Conservation (phyloP, 257 asterid genomes). For the Echium plantagineum region DNA sequence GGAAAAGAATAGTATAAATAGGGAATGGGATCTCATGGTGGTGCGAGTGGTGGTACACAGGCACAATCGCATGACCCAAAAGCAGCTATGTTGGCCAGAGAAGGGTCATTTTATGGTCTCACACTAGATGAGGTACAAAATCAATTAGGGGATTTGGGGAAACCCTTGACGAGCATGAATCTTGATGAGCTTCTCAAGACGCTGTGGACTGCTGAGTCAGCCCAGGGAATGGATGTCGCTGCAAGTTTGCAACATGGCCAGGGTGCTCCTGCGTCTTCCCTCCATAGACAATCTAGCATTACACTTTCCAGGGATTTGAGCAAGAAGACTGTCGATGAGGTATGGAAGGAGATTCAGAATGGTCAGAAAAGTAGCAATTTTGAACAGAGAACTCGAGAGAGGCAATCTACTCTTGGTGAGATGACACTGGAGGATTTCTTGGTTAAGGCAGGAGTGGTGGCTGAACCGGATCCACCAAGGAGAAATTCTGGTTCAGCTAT, state of each 20-base stretch:
- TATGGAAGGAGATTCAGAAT: conserved; percentile 83
- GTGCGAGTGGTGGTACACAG: conserved; percentile 31
- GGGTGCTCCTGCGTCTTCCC: conserved; percentile 16
- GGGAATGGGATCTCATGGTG: conserved; percentile 75
- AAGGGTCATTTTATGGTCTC: conserved; percentile 73
- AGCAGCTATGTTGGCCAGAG: conserved; percentile 36
- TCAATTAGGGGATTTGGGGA: conserved; percentile 71
- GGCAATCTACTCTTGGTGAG: conserved; percentile 57
- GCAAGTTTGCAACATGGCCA: conserved; percentile 20
- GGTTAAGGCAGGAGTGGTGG: conserved; percentile 89
- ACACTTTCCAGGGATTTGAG: conserved; percentile 57
- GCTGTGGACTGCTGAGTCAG: conserved; percentile 55
- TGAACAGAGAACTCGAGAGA: conserved; percentile 37
- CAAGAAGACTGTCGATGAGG: conserved; percentile 87
- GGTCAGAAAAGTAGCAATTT: conserved; percentile 40
- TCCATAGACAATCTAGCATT: conserved; percentile 40
- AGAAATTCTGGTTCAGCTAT: conserved; percentile 21
- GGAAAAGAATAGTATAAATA: conserved; percentile 6
- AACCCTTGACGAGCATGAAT: conserved; percentile 79
- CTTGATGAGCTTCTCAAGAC: conserved; percentile 88
- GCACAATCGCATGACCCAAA: conserved; percentile 28
- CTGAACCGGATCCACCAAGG: conserved; percentile 33
- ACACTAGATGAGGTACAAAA: conserved; percentile 88
- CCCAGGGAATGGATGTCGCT: conserved; percentile 33
- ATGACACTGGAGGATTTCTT: conserved; percentile 86